Base-by-base conservation (phyloP, 2,329 filamentous ascomycete genomes). In the Aspergillus latus region DNA sequence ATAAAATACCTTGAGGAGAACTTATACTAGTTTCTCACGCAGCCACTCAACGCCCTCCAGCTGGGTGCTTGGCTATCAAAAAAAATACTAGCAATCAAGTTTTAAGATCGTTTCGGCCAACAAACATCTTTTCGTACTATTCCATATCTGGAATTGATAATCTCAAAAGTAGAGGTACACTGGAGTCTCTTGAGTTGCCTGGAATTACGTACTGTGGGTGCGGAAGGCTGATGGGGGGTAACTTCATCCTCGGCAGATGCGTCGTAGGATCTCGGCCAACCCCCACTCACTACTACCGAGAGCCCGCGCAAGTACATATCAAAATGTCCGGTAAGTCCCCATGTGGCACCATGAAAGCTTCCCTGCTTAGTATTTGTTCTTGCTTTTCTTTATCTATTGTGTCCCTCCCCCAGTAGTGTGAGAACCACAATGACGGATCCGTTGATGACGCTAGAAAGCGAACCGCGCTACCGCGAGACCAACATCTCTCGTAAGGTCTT, bases 401-500 rank as follows among this genome's bases (percentile, higher is more conserved):
- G n/a, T 9, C 16, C 11, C 4, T 9, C 11, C 10, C 28, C 8
- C 11, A 21, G 5, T 21, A 11, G n/a, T n/a, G 36, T 39, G 30
- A 28, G 39, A 42, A 29, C 9, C 4, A 49, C 34, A 45, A 53
- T 57, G 49, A 57, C 54, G 9, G 49, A 57, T 48, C 54, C 54
- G 6, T 16, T 57, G 11, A 53, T 39, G n/a, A 32, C 54, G 3
- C 40, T 57, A 52, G 54, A 57, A 21, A 28, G 39, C 36, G 44
- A 49, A 39, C 45, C 54, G 49, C 54, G 54, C 54, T 57, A 53
- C 30, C 45, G 43, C 6, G 26, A 48, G 21, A 36, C 67, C 52
- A 62, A 66, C 42, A 68, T 72, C 57, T 94, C 90, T 21, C 77
- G 79, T 59, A 82, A 80, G 59, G 87, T 85, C 16, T 80, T 88